These are phyloP conservation scores for Fraxinus anomala DNA, from an alignment of 257 asterid genomes.

Conservation along the genomic window DNA sequence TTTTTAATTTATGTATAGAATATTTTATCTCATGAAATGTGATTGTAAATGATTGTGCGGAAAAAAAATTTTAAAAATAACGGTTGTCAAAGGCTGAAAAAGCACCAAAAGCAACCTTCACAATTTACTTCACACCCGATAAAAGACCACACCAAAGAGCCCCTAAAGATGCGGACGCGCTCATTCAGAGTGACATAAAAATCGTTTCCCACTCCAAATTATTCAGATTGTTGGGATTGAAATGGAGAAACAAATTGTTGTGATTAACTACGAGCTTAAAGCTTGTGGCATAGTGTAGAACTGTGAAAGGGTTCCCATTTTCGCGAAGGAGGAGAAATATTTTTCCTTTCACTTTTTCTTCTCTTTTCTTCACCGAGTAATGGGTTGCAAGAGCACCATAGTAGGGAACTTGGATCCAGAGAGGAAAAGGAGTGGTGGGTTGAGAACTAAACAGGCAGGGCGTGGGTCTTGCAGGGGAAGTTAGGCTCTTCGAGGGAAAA, in stretches of 20 bases:
- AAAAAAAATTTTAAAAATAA: too few species aligned
- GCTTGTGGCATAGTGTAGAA: slow-evolving; percentile 71
- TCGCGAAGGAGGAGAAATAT: neutral
- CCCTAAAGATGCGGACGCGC: too few species aligned
- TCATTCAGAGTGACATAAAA: too few species aligned
- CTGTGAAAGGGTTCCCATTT: slow-evolving; percentile 22
- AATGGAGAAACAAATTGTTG: slow-evolving; percentile 60
- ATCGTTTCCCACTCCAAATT: neutral
- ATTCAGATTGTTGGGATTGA: slow-evolving; percentile 4
- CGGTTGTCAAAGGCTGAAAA: too few species aligned
- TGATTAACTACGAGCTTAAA: slow-evolving; percentile 58
- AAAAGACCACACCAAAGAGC: too few species aligned
- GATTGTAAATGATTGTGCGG: too few species aligned
- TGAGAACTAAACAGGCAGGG: slow-evolving; percentile 84
- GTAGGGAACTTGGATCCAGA: slow-evolving; percentile 67
- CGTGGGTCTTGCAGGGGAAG: slow-evolving; percentile 83
- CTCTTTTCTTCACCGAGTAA: slow-evolving; percentile 29
- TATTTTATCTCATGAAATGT: too few species aligned
- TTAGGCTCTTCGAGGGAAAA: slow-evolving; percentile 40
- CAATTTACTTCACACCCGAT: too few species aligned
- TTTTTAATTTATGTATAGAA: too few species aligned
- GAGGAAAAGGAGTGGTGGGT: slow-evolving; percentile 78
- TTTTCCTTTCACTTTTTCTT: neutral
- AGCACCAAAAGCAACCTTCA: too few species aligned
- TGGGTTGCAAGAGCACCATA: slow-evolving; percentile 49